phyloP scores from a whole-genome alignment of 352 stramenopile genomes.

The Phytopythium helicoides region DNA sequence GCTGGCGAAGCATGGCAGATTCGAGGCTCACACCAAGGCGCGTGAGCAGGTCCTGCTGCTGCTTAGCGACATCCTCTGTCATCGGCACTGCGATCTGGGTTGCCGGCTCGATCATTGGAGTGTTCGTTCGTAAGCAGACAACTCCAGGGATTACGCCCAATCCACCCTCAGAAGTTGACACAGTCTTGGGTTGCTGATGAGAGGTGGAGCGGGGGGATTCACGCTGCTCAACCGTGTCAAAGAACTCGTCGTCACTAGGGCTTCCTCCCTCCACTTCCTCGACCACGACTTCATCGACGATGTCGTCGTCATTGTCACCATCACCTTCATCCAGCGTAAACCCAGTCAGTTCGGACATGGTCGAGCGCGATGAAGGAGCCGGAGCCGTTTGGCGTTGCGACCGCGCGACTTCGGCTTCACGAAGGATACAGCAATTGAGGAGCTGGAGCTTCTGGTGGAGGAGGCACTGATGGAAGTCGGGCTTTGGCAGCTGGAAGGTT shows the following conservation, averaged over 20 bases:
- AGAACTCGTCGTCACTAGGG: conserved; percentile 80
- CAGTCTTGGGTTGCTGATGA: neutral
- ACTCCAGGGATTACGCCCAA: conserved; percentile 27
- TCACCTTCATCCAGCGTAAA: conserved; percentile 29
- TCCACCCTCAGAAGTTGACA: conserved; percentile 25
- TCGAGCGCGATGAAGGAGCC: conserved; percentile 2
- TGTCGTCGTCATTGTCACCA: conserved; percentile 4
- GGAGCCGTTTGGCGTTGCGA: neutral
- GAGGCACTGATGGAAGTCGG: conserved; percentile 73
- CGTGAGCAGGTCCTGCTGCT: conserved; percentile 75
- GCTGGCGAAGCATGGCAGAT: conserved; percentile 64
- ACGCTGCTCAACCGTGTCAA: conserved; percentile 68
- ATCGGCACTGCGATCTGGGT: conserved; percentile 66
- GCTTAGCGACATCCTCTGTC: conserved; percentile 75
- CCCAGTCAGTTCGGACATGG: conserved; percentile 25
- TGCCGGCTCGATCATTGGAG: conserved; percentile 58
- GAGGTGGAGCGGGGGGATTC: conserved; percentile 7
- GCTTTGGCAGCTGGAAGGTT: conserved; percentile 42
- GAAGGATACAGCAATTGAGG: conserved; percentile 76
- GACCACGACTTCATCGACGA: conserved; percentile 2
- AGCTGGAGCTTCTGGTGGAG: conserved; percentile 82
- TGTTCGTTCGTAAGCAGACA: conserved; percentile 41
- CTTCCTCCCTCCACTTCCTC: conserved; percentile 28
- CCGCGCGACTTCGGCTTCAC: conserved; percentile 19
- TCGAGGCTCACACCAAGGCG: conserved; percentile 61